Base-by-base conservation (phyloP, 1,284 basidiomycete genomes). In the Microbotryum scabiosae region DNA sequence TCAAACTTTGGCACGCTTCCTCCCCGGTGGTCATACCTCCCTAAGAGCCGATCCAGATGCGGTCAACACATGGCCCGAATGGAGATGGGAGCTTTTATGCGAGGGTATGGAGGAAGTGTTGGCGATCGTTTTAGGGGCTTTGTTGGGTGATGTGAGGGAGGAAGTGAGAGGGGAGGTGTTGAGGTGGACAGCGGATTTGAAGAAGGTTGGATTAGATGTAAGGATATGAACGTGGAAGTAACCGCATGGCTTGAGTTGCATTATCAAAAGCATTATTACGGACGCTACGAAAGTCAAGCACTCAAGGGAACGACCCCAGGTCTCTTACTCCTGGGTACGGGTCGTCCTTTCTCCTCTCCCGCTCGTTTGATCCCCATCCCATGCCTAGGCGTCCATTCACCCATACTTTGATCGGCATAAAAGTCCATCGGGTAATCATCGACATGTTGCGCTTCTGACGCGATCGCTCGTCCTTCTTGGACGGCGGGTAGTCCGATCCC, bases 401-500 rank as follows among this genome's bases (percentile, higher is more conserved):
- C 36, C 36, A 41, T 41, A 18, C 36, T 41, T 41, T 41, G 36
- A 18, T 86, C 89, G 50, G 82, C 82, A 71, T 97, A 98, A 74
- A 97, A 98, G 76, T 98, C 90, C 94, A 98, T 98, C 1, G 90
- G 87, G 76, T 98, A 98, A 41, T 75, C 76, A 41, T 62, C 58
- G 23, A 59, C 36, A 67, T 61, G 64, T 41, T 41, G 36, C 12
- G 12, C 16, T 16, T 41, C 36, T 18, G 36, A 41, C 36, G 12
- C 57, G 66, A 70, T 45, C 72, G 69, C 52, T 70, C 73, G 59
- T 73, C 73, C 72, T 71, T 80, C 81, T 5, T 69, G 55, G 0
- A 64, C 66, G 23, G 62, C 56, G 4, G 64, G 62, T 26, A 69
- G 63, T 16, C 72, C 63, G 60, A 64, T 66, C 47, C 32, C 59